phyloP scores from a whole-genome alignment of 1,284 basidiomycete genomes.

The Puccinia hordei region DNA sequence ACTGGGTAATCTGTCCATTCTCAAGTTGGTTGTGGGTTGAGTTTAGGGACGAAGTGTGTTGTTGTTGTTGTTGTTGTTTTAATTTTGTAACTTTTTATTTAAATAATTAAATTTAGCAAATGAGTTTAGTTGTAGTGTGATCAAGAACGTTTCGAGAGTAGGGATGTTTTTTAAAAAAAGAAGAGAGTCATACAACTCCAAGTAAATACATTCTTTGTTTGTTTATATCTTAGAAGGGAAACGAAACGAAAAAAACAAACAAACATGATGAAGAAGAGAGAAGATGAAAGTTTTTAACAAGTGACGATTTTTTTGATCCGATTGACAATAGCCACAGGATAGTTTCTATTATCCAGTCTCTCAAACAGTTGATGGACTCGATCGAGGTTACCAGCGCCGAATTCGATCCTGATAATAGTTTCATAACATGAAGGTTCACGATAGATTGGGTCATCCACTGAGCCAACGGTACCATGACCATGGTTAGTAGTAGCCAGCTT shows the following conservation, averaged over 20 bases:
- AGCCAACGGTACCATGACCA: conserved; percentile 56
- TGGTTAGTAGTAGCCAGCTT: too few relatives aligned
- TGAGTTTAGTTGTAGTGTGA: too few relatives aligned
- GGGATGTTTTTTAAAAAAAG: too few relatives aligned
- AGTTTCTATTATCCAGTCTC: conserved; percentile 71
- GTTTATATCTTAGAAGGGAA: too few relatives aligned
- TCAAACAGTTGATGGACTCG: conserved; percentile 72
- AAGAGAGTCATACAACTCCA: too few relatives aligned
- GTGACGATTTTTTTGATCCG: conserved; percentile 38
- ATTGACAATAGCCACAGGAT: conserved; percentile 59
- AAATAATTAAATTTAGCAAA: too few relatives aligned
- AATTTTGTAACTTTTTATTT: too few relatives aligned
- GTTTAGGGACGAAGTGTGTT: too few relatives aligned
- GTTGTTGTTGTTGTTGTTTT: too few relatives aligned
- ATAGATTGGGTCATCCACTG: conserved; percentile 70
- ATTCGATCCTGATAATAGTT: conserved; percentile 85
- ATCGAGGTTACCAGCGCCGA: conserved; percentile 73
- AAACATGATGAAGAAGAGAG: not conserved
- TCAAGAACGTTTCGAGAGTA: too few relatives aligned
- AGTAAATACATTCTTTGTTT: too few relatives aligned
- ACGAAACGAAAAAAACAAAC: not conserved
- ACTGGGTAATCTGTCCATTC: not conserved
- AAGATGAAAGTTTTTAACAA: not conserved
- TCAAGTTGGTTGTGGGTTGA: too few relatives aligned
- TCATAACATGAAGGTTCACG: conserved; percentile 73